These are phyloP conservation scores for Gentiana straminea DNA, from an alignment of 257 asterid species.

Conservation along the genomic window DNA sequence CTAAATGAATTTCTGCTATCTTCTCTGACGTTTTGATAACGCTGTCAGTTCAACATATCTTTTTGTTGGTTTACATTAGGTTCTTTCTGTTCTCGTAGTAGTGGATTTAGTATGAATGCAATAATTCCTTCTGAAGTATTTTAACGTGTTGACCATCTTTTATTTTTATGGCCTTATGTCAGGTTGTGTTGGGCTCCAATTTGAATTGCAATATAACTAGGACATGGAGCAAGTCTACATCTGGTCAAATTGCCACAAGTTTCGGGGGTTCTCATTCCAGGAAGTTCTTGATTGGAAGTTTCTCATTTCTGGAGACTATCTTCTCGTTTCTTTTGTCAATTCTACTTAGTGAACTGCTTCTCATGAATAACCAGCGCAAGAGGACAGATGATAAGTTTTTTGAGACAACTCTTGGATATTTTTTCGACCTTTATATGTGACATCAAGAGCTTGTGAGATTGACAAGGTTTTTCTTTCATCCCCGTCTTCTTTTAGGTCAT, in stretches of 20 bases:
- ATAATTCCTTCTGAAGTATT: neutral
- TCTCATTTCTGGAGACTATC: constrained; percentile 61
- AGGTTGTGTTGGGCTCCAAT: constrained; percentile 43
- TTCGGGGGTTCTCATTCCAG: constrained; percentile 54
- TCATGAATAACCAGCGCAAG: constrained; percentile 37
- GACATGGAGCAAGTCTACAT: constrained; percentile 86
- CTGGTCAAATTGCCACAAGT: constrained; percentile 63
- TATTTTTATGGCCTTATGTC: too few relatives aligned
- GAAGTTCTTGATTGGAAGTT: constrained; percentile 87
- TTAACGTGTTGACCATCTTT: neutral
- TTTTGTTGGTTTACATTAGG: too few relatives aligned
- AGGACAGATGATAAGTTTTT: constrained; percentile 30
- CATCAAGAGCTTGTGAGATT: constrained; percentile 19
- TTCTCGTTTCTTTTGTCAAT: constrained; percentile 78
- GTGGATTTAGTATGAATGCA: too few relatives aligned
- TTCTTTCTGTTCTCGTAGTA: too few relatives aligned
- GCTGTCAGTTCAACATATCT: too few relatives aligned
- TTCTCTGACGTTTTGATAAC: too few relatives aligned
- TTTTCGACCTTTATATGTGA: constrained; percentile 39
- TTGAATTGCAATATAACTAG: constrained; percentile 35
- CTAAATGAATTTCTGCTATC: too few relatives aligned
- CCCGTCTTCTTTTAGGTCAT: too few relatives aligned
- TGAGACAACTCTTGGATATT: constrained; percentile 43
- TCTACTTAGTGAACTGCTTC: constrained; percentile 64
- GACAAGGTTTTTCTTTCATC: constrained; percentile 1